Evolutionary conservation across 352 stramenopile genomes (phyloP), one percentile per base, ranked within the genome.

Genomic region (Phytophthora syringae): DNA sequence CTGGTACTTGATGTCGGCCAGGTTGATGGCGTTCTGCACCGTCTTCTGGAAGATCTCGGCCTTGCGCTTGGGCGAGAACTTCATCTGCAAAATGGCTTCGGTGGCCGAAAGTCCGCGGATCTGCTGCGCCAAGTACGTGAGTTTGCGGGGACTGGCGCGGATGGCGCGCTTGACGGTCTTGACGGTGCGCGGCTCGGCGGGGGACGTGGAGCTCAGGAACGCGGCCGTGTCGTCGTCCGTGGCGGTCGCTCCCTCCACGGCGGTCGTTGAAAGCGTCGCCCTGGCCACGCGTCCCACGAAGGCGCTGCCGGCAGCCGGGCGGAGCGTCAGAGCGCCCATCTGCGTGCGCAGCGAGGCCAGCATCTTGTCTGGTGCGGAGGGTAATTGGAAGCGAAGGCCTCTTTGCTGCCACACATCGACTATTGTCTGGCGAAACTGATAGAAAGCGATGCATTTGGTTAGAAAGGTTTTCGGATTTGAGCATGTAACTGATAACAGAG

Each of bases 1-100:
- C 74, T 92, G 82, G 76, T 92, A 93, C 69, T 92, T 90, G 59
- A 95, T 95, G 64, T 95, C 87, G 13, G 87, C 87, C 55, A 95
- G 58, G 75, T 95, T 95, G 66, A 95, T 80, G 27, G 87, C 87
- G 68, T 94, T 93, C 76, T 94, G 85, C 67, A 95, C 76, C 30
- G 85, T 94, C 80, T 93, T 93, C 69, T 82, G 74, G 47, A 94
- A 84, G 60, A 92, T 82, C 64, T 88, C 77, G n/a, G 85, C 84
- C 73, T 88, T 89, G 57, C 87, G 82, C 74, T 95, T 95, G 48
- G 80, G 85, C 56, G 86, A 95, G 62, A 94, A 93, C 76, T 93
- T 90, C 80, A 95, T 92, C 77, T 95, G 87, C 48, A 89, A 68
- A 39, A 95, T 72, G 20, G 87, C 87, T 42, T 95, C 85, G 13